A percentile compares a stretch with the other conserved stretches of the same genome.
These are phyloP conservation scores for Citrus sp. DNA, from an alignment of 345 rosid species.

Conservation along the genomic window DNA sequence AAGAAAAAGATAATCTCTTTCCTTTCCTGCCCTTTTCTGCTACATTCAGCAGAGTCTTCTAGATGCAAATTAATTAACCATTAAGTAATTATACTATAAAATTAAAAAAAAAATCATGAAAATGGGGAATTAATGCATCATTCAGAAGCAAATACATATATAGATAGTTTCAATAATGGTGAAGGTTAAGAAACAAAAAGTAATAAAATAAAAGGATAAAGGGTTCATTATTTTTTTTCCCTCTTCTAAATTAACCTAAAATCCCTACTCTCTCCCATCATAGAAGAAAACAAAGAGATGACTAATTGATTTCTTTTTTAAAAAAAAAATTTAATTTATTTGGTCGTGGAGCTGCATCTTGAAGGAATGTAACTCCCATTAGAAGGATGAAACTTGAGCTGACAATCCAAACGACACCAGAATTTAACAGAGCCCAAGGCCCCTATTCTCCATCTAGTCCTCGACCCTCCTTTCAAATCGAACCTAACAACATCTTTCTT, in stretches of 20 bases:
- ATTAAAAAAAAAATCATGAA: no score
- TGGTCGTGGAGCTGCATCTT: constrained; percentile 61
- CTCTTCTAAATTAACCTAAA: neutral
- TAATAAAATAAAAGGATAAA: no score
- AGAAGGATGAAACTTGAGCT: constrained; percentile 49
- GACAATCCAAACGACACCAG: constrained; percentile 51
- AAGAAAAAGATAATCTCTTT: neutral
- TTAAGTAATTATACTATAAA: neutral
- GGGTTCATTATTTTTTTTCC: neutral
- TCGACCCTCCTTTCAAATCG: constrained; percentile 55
- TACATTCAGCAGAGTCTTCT: neutral
- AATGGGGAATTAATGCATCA: no score
- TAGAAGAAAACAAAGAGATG: no score
- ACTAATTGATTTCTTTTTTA: no score
- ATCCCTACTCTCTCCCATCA: no score
- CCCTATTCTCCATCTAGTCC: constrained; percentile 71
- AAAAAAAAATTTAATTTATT: constrained; percentile 13
- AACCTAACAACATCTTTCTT: constrained; percentile 51
- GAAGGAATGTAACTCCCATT: constrained; percentile 36
- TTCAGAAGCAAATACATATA: no score
- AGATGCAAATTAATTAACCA: neutral
- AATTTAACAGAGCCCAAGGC: constrained; percentile 59
- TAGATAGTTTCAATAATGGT: neutral
- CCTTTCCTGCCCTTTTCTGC: neutral
- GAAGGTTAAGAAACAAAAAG: neutral